phyloP scores from a whole-genome alignment of 176 grass and related monocot genomes.

The Elaeis guineensis region DNA sequence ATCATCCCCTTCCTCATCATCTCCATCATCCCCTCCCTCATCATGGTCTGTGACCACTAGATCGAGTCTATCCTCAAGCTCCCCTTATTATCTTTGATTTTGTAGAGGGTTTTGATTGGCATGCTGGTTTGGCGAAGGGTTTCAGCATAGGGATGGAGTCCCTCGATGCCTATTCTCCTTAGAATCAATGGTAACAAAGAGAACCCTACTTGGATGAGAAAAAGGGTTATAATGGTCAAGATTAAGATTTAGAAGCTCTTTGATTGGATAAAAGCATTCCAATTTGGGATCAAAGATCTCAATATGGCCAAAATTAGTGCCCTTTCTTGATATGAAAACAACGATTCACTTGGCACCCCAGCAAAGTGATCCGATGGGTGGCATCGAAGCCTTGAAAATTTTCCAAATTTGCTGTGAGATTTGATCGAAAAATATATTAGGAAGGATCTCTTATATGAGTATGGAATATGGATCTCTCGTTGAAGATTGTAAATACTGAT shows the following conservation, averaged over 20 bases:
- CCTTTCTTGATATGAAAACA: slow-evolving; percentile 55
- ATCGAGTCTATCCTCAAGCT: slow-evolving; percentile 64
- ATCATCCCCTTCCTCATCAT: slow-evolving; percentile 44
- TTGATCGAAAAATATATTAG: slow-evolving; percentile 43
- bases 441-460: too few relatives aligned
- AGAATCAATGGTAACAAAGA: slow-evolving; percentile 91
- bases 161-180: slow-evolving; percentile 27
- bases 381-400: neutral
- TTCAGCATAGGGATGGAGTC: neutral
- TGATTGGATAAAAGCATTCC: slow-evolving; percentile 36
- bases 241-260: slow-evolving; percentile 41
- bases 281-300: slow-evolving; percentile 76
- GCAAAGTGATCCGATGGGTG: slow-evolving; percentile 37
- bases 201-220: neutral
- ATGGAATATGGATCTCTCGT: too few relatives aligned
- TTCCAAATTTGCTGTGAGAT: slow-evolving; percentile 36
- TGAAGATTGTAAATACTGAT: too few relatives aligned
- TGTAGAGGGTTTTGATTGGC: neutral
- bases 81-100: slow-evolving; percentile 70
- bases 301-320: slow-evolving; percentile 34
- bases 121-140: too few relatives aligned
- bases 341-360: slow-evolving; percentile 61
- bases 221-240: slow-evolving; percentile 92
- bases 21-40: slow-evolving; percentile 47
- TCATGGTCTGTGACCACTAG: slow-evolving; percentile 54